These are phyloP conservation scores for Botrytis medusae DNA, from an alignment of 2,329 filamentous ascomycete species.

Conservation along the genomic window DNA sequence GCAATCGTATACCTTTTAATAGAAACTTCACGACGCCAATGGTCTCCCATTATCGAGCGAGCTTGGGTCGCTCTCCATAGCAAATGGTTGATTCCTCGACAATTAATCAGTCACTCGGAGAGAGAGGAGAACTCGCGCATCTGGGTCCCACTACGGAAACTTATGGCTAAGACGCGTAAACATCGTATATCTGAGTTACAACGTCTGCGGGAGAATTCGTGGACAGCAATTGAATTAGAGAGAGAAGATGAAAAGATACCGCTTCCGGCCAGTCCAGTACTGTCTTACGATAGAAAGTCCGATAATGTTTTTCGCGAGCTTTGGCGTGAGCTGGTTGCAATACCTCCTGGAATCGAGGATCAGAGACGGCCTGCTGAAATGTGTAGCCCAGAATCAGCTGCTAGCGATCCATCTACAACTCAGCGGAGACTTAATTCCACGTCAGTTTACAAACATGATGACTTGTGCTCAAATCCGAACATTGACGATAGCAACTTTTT, in stretches of 20 bases:
- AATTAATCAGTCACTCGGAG: conserved; percentile 24
- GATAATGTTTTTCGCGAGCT: conserved; percentile 33
- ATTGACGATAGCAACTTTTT: conserved; percentile 3
- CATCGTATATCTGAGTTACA: conserved; percentile 41
- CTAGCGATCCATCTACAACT: background rate
- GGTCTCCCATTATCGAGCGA: conserved; percentile 41
- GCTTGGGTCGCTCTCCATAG: conserved; percentile 43
- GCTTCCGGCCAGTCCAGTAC: conserved; percentile 37
- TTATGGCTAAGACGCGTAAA: conserved; percentile 55
- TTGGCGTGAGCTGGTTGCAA: conserved; percentile 39
- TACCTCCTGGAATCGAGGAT: conserved; percentile 7
- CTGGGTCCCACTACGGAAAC: conserved; percentile 59
- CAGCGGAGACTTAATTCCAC: background rate
- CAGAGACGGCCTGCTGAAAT: background rate
- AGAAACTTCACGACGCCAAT: conserved; percentile 39
- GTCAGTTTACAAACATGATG: background rate
- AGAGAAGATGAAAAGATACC: conserved; percentile 30
- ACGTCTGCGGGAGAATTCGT: conserved; percentile 36
- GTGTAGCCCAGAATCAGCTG: background rate
- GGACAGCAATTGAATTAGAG: conserved; percentile 33
- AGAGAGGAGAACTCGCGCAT: conserved; percentile 50
- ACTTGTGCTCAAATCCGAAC: background rate
- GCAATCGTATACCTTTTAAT: conserved; percentile 43
- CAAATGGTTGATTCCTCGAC: conserved; percentile 26
- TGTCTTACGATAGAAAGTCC: conserved; percentile 28